Conservation (phyloP, 108 stramenopile species). For the Fragilaria radians region DNA sequence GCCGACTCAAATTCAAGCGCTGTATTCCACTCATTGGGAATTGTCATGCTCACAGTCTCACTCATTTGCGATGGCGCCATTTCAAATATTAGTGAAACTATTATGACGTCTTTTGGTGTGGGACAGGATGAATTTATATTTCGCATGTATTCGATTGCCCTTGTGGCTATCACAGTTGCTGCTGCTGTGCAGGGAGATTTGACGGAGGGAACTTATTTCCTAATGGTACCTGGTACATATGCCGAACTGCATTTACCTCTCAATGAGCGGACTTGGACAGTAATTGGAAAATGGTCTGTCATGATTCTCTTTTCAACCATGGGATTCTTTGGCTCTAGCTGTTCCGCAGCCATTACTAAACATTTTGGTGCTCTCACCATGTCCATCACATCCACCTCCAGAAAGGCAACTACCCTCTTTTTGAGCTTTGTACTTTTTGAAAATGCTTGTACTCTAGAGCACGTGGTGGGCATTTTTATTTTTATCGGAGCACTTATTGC, state of each 20-base stretch:
- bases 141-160: conserved; percentile 74
- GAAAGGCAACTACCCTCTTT: conserved; percentile 88
- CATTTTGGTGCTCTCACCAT: conserved; percentile 86
- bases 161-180: conserved; percentile 65
- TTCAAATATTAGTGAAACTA: conserved; percentile 71
- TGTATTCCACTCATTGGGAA: conserved; percentile 71
- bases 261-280: conserved; percentile 59
- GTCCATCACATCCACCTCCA: conserved; percentile 81
- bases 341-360: conserved; percentile 87
- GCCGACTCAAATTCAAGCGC: conserved; percentile 76
- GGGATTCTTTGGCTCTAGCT: conserved; percentile 80
- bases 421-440: conserved; percentile 81
- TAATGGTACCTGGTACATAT: conserved; percentile 66
- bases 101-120: conserved; percentile 78
- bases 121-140: conserved; percentile 92
- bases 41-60: conserved; percentile 77
- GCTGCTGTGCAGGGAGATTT: conserved; percentile 68
- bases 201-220: conserved; percentile 50
- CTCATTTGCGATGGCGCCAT: conserved; percentile 81
- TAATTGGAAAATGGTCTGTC: conserved; percentile 45
- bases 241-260: conserved; percentile 56
- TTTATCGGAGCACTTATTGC: conserved; percentile 74
- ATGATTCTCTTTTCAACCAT: conserved; percentile 66
- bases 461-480: conserved; percentile 63
- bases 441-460: conserved; percentile 76